Base-by-base conservation (phyloP, 208 protist species). In the Crithidia sp. region DNA sequence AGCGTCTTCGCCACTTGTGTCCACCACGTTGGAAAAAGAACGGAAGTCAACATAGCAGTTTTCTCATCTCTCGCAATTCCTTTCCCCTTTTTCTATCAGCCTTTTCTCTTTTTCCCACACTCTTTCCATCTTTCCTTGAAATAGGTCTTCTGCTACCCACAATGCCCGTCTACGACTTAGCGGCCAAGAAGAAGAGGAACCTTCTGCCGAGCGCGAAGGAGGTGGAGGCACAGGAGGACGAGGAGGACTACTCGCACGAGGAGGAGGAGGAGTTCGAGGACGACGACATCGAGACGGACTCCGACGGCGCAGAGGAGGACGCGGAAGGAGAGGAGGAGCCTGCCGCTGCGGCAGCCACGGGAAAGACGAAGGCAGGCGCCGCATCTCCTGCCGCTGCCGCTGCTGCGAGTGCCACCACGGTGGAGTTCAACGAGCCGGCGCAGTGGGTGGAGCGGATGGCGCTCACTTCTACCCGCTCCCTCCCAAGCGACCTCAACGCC, bases 391-490 rank as follows among this genome's bases (percentile, higher is more conserved):
- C 73, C 5, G 13, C 59, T 61, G 49, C 70, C 39, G 28, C 58
- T 50, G 52, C 71, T 50, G 50, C 53, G 6, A 40, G 58, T 40
- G 75, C 77, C 16, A 75, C 81, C 19, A 76, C 68, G 19, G 78
- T 97, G 0, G 87, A 97, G 82, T 94, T 95, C 74, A 92, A 71
- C 67, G 91, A 96, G 71, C 94, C 94, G 36, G 81, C 88, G 40
- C 84, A 94, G 74, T 97, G 94, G 94, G 92, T 96, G 52, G 90
- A 97, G 85, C 88, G 94, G 36, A 95, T 97, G 92, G 86, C 89
- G 7, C 74, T 97, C 54, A 96, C 94, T 2, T 91, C 92, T 3
- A 94, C 88, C n/a, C 81, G 84, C 57, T 74, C 85, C 3, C 85
- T 97, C n/a, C 91, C 90, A 0, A 68, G 68, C 16, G 92, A 95